Evolutionary conservation across 2,329 filamentous ascomycete genomes (phyloP).

Genomic region (Claviceps maximensis): DNA sequence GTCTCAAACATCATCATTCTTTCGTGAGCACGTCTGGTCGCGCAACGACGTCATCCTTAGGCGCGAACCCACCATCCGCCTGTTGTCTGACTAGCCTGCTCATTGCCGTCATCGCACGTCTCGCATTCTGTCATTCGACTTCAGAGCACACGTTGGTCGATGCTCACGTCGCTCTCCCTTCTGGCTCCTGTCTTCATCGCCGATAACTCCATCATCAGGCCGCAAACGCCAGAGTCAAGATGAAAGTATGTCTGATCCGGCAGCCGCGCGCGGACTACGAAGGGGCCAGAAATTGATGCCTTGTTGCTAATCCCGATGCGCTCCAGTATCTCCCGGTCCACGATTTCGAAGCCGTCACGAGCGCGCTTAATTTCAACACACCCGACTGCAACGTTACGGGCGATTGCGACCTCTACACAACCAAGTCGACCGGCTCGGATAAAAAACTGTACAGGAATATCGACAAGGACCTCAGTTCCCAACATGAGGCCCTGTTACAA

Average conservation of each 20-base stretch:
- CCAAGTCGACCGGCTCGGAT: conserved; percentile 86
- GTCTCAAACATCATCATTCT: not conserved
- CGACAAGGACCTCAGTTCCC: conserved; percentile 77
- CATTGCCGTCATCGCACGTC: conserved; percentile 1
- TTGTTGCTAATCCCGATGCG: not conserved
- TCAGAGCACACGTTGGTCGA: not conserved
- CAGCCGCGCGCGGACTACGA: not conserved
- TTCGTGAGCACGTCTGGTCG: not conserved
- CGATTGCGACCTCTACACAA: conserved; percentile 93
- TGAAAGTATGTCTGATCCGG: conserved; percentile 22
- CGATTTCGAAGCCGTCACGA: conserved; percentile 83
- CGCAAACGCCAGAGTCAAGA: conserved; percentile 6
- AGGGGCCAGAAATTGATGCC: not conserved
- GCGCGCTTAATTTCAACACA: conserved; percentile 90
- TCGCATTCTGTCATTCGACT: not conserved
- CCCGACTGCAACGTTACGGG: conserved; percentile 85
- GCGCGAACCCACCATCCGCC: not conserved
- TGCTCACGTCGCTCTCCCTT: not conserved
- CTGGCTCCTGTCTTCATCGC: not conserved
- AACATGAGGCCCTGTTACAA: conserved; percentile 78
- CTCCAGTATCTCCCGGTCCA: conserved; percentile 76
- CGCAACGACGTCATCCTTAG: not conserved
- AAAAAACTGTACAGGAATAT: conserved; percentile 97
- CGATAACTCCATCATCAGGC: not conserved
- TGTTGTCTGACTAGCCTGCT: not conserved